Evolutionary conservation across 441 rosid species (phyloP).

Genomic region (Bocquillonia castaneifolia): DNA sequence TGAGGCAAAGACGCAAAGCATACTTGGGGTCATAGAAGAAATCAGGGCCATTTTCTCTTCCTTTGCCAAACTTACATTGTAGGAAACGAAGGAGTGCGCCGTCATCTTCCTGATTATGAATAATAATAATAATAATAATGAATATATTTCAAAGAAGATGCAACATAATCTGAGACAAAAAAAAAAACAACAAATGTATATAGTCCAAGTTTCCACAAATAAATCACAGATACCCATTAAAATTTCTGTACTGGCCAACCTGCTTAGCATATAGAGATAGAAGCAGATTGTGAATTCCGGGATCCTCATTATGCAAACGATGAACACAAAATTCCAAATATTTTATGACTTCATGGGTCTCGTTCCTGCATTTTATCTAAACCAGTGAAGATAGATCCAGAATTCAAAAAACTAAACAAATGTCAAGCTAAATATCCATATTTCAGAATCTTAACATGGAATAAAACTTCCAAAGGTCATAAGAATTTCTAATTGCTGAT

Average conservation of each 20-base stretch:
- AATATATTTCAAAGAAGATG: no score
- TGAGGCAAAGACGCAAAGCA: constrained; percentile 97
- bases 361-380: constrained; percentile 64
- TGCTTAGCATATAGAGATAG: constrained; percentile 96
- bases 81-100: constrained; percentile 87
- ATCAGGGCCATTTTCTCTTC: constrained; percentile 79
- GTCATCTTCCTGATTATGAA: constrained; percentile 74
- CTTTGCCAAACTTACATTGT: constrained; percentile 97
- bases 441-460: constrained; percentile 4
- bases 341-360: constrained; percentile 98
- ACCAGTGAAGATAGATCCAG: constrained; percentile 16
- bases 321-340: constrained; percentile 94
- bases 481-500: constrained; percentile 3
- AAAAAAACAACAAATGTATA: neutral
- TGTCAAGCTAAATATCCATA: neutral
- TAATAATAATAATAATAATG: no score
- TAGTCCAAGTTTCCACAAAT: neutral
- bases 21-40: constrained; percentile 98
- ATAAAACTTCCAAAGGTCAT: constrained; percentile 2
- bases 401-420: constrained; percentile 3
- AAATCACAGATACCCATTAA: neutral
- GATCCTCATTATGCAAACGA: constrained; percentile 90
- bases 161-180: neutral
- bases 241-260: constrained; percentile 39
- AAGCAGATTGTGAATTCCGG: constrained; percentile 94